Evolutionary conservation across 2,329 filamentous ascomycete species (phyloP), one percentile per base, ranked within the genome.

Genomic region (Aspergillus luchuensis): DNA sequence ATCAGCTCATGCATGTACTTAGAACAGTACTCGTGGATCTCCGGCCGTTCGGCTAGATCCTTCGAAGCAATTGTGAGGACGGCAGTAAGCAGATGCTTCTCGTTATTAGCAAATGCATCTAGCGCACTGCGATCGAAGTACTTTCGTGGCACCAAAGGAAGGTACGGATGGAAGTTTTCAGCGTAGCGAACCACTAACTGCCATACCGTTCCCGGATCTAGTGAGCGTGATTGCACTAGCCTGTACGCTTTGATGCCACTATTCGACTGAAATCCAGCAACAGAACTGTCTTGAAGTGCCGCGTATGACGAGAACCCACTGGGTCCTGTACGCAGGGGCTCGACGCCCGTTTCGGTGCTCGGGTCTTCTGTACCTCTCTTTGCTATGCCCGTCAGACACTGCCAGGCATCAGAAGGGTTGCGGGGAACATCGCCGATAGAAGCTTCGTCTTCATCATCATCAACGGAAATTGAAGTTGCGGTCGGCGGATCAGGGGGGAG

Each of bases 11-110:
- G 87, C 87, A 91, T 91, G 65, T 91, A 85, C 58, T 85, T 84
- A 19, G 88, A 86, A 69, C 88, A 90, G 43, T 85, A 82, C 63
- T 86, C 85, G 66, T 90, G 88, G 0, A 89, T 82, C 49, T 84
- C 79, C 2, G 85, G 83, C 67, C 88, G 85, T 5, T 88, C 82
- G 1, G 84, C 81, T n/a, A 90, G 77, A 67, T 91, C 88, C 72
- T 90, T 89, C 7, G 89, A 89, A 4, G 88, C 86, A 52, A 91
- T 88, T 1, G 88, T 88, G 4, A 91, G 78, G 2, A 91, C 85
- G 0, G 89, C 88, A 0, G 89, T 91, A 15, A 91, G 80, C 0
- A 91, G 79, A 68, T 91, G 86, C 30, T 84, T 86, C 68, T 91
- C 88, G 28, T 84, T 83, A 2, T 81, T 79, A 5, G 86, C 85